Percentiles rank a stretch among this genome's conserved stretches.
phyloP scores from a whole-genome alignment of 1,139 yeast genomes.

The Dujonia santamariae region DNA sequence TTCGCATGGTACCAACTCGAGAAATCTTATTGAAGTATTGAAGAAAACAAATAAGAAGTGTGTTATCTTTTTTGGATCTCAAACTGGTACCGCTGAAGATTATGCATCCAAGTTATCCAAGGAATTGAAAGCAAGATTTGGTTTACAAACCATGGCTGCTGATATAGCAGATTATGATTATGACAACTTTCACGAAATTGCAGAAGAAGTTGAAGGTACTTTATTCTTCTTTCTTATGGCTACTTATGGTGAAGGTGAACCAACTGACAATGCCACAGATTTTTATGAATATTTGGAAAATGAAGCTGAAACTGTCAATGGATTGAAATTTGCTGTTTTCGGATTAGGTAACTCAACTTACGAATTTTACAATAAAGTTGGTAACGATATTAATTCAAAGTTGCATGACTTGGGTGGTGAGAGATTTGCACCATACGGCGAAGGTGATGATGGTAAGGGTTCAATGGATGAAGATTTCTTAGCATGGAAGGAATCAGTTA shows the following conservation, averaged over 20 bases:
- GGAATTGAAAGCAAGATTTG: slow-evolving; percentile 80
- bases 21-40: slow-evolving; percentile 66
- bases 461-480: slow-evolving; percentile 94
- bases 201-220: slow-evolving; percentile 44
- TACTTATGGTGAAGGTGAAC: slow-evolving; percentile 98
- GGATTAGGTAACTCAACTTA: slow-evolving; percentile 94
- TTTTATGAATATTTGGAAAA: slow-evolving; percentile 61
- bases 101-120: slow-evolving; percentile 88
- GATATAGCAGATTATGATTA: slow-evolving; percentile 84
- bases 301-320: slow-evolving; percentile 51
- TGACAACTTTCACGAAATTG: slow-evolving; percentile 62
- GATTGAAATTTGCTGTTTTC: slow-evolving; percentile 60
- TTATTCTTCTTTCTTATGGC: slow-evolving; percentile 78
- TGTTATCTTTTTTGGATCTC: slow-evolving; percentile 88
- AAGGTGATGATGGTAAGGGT: slow-evolving; percentile 94
- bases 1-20: slow-evolving; percentile 36
- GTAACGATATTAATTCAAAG: slow-evolving; percentile 48
- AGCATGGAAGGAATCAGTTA: slow-evolving; percentile 82
- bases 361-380: slow-evolving; percentile 85
- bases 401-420: slow-evolving; percentile 68
- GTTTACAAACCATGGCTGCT: slow-evolving; percentile 79
- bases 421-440: slow-evolving; percentile 70
- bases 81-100: slow-evolving; percentile 99
- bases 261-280: slow-evolving; percentile 86
- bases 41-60: slow-evolving; percentile 67